phyloP scores from a whole-genome alignment of 1,139 yeast species.

The Spencermartinsiella ligniputridi region DNA sequence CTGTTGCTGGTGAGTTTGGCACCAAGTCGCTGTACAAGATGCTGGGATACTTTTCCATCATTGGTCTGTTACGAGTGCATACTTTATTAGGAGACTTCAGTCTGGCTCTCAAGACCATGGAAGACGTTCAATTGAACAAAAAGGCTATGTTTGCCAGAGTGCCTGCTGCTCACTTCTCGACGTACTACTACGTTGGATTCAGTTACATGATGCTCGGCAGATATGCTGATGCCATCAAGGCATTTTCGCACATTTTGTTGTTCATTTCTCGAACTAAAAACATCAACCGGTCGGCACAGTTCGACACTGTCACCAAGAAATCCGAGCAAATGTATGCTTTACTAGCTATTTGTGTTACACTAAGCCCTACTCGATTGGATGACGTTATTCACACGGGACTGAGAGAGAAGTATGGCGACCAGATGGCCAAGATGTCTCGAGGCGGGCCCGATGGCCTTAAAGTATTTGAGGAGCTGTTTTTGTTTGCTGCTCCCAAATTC shows the following conservation, averaged over 20 bases:
- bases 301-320: constrained; percentile 44
- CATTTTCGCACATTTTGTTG: constrained; percentile 43
- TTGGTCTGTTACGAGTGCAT: constrained; percentile 47
- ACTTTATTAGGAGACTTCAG: constrained; percentile 46
- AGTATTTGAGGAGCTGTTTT: constrained; percentile 42
- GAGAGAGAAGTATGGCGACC: constrained; percentile 46
- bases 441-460: constrained; percentile 41
- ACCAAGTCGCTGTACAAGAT: constrained; percentile 40
- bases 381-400: constrained; percentile 41
- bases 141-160: constrained; percentile 43
- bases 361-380: constrained; percentile 45
- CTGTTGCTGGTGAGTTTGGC: constrained; percentile 44
- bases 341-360: constrained; percentile 42
- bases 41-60: constrained; percentile 46
- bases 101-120: constrained; percentile 45
- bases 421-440: constrained; percentile 39
- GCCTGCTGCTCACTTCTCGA: constrained; percentile 46
- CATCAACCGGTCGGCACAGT: constrained; percentile 42
- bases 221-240: constrained; percentile 47
- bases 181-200: constrained; percentile 48
- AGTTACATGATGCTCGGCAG: constrained; percentile 48
- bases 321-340: constrained; percentile 51
- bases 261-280: constrained; percentile 45
- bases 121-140: constrained; percentile 43
- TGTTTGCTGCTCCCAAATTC: constrained; percentile 46